Base-by-base conservation (phyloP, 2,329 filamentous ascomycete species). In the Teratosphaeria epicoccoides region DNA sequence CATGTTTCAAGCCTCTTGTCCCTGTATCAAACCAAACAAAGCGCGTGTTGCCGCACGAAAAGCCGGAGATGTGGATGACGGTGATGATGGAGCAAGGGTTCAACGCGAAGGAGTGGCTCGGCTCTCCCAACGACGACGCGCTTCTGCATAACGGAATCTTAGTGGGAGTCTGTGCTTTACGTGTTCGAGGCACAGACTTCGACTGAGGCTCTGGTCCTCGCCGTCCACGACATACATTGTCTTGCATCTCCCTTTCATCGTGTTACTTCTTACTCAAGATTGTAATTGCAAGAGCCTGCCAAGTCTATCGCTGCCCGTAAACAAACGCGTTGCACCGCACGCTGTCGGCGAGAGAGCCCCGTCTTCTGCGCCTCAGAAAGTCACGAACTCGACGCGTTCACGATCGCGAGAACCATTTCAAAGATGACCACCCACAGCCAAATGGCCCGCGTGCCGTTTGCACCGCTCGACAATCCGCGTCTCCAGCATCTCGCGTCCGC, bases 401-500 rank as follows among this genome's bases (percentile, higher is more conserved):
- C 17, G 33, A 40, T 40, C 33, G 20, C n/a, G 33, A 20, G 6
- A 17, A 40, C 7, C 17, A 7, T 5, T 17, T 20, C n/a, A 17
- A 40, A 40, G 14, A 66, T 66, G 61, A 57, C 66, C 20, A 57
- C 61, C 23, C 59, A 61, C 57, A 57, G 55, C 10, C 61, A 65
- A 46, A 58, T 66, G 58, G 60, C 62, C 56, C 81, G 86, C 63
- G 84, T 88, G 70, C 86, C 86, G 5, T 89, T 90, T 68, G 86
- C 82, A 65, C 83, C 83, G 47, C 75, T 90, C 50, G 81, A 87
- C 65, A 77, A 76, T 60, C 73, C 82, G 52, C 81, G 87, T 59
- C 75, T 90, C 24, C 84, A 88, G 68, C 81, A 75, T 57, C 73
- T 91, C 61, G 83, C 82, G 24, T 88, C 82, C 70, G 71, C 84